Evolutionary conservation across 2,329 filamentous ascomycete genomes (phyloP).

Genomic region (Didymella segeticola): DNA sequence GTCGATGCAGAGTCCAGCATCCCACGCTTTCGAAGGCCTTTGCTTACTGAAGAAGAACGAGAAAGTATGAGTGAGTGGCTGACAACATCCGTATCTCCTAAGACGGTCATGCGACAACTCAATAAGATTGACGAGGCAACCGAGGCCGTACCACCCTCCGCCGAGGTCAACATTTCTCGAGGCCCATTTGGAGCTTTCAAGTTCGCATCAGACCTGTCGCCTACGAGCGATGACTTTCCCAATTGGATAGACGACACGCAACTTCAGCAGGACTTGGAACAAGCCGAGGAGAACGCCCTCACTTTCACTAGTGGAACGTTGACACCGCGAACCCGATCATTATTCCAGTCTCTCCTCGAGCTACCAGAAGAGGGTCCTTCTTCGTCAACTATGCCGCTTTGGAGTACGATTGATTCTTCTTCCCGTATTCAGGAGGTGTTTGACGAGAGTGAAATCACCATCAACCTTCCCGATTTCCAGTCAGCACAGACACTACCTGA

Average conservation of each 20-base stretch:
- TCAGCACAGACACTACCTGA: background rate
- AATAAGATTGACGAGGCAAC: slow-evolving; percentile 42
- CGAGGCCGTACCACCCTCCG: slow-evolving; percentile 9
- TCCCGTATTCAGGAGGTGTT: slow-evolving; percentile 12
- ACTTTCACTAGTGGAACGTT: background rate
- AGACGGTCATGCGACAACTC: slow-evolving; percentile 20
- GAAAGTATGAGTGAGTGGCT: slow-evolving; percentile 48
- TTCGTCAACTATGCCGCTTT: background rate
- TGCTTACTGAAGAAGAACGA: slow-evolving; percentile 52
- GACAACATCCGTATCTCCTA: slow-evolving; percentile 41
- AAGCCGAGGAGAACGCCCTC: background rate
- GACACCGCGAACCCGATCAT: slow-evolving; percentile 13
- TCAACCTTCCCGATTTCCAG: background rate
- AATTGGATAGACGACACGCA: background rate
- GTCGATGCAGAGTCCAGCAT: slow-evolving; percentile 19
- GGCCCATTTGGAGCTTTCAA: slow-evolving; percentile 25
- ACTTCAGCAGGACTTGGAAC: background rate
- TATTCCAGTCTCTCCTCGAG: slow-evolving; percentile 16
- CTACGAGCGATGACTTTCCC: background rate
- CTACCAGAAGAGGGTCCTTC: background rate
- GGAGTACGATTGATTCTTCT: background rate
- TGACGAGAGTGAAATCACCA: slow-evolving; percentile 5
- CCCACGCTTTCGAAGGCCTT: slow-evolving; percentile 50
- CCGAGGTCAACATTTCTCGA: slow-evolving; percentile 15
- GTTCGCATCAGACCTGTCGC: background rate